Percentiles rank a stretch among this genome's conserved stretches.
Conservation (phyloP, 768 basidiomycete genomes). For the Tricholoma flavovirens region DNA sequence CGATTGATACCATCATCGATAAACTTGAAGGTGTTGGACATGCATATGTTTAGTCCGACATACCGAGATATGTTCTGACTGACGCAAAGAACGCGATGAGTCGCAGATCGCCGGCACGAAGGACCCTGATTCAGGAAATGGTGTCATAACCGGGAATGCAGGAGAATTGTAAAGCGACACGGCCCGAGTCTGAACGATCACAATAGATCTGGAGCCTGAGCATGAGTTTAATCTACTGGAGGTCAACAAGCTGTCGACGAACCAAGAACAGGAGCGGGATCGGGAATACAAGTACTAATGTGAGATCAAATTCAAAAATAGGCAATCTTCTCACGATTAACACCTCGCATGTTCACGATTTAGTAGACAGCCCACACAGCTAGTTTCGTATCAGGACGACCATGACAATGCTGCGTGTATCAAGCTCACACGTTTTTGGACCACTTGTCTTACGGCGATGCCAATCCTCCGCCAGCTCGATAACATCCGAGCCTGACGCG, state of each 20-base stretch:
- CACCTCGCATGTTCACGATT: neutral
- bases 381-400: neutral
- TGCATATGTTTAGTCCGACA: conserved; percentile 22
- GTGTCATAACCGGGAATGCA: conserved; percentile 10
- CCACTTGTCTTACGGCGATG: conserved; percentile 1
- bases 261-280: too few species aligned
- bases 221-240: too few species aligned
- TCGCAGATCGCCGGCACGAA: conserved; percentile 49
- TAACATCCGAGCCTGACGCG: conserved; percentile 1
- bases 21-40: neutral
- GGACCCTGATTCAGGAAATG: conserved; percentile 40
- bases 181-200: too few species aligned
- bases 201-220: too few species aligned
- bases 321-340: too few species aligned
- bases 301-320: neutral
- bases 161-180: neutral
- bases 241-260: too few species aligned
- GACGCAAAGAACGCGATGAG: conserved; percentile 44
- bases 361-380: too few species aligned
- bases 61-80: conserved; percentile 47
- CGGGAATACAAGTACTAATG: too few species aligned
- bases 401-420: neutral
- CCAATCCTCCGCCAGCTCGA: conserved; percentile 4
- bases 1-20: neutral
- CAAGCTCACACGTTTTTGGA: neutral